These are phyloP conservation scores for Anaeramoeba ignava DNA, from an alignment of 78 protist genomes.

Conservation along the genomic window DNA sequence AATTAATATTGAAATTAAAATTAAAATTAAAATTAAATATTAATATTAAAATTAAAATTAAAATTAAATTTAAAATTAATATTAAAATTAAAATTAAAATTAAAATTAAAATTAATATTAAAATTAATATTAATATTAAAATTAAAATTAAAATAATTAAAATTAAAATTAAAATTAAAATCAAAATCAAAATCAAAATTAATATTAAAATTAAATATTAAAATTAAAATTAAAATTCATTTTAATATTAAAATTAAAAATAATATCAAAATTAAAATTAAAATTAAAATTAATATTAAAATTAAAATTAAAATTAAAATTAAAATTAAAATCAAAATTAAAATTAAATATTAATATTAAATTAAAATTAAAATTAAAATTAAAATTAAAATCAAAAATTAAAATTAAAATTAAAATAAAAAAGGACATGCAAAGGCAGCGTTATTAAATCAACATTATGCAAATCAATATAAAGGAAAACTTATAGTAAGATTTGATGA, in stretches of 20 bases:
- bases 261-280: neutral
- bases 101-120: neutral
- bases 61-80: no score
- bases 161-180: neutral
- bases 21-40: neutral
- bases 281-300: neutral
- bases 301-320: neutral
- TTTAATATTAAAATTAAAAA: neutral
- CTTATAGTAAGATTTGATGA: constrained; percentile 88
- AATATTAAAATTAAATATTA: neutral
- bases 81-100: neutral
- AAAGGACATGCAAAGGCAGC: constrained; percentile 93
- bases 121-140: neutral
- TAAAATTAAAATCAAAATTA: neutral
- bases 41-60: neutral
- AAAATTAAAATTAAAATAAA: neutral
- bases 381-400: neutral
- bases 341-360: neutral
- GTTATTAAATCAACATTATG: constrained; percentile 65
- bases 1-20: neutral
- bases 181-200: neutral
- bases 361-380: neutral
- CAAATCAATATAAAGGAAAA: constrained; percentile 65
- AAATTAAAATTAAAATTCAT: neutral
- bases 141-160: neutral